Percentiles rank a stretch among this genome's conserved stretches.
Evolutionary conservation across 495 filamentous ascomycete genomes (phyloP).

Genomic region (Daldinia grandis): DNA sequence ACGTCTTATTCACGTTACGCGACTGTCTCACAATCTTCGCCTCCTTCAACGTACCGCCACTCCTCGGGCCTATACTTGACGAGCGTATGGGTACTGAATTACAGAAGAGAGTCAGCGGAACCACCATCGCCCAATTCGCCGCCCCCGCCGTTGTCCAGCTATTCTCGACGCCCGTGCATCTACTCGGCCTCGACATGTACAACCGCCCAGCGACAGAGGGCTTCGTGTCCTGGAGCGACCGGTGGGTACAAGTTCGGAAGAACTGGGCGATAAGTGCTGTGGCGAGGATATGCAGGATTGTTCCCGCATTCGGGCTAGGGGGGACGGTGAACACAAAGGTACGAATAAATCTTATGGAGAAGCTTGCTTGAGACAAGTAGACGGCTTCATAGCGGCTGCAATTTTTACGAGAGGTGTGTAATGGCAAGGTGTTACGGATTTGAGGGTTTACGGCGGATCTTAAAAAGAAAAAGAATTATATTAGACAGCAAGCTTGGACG

Average conservation of each 20-base stretch:
- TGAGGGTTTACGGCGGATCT: conserved; percentile 4
- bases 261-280: conserved; percentile 81
- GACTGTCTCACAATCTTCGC: conserved; percentile 94
- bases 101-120: conserved; percentile 49
- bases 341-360: conserved; percentile 62
- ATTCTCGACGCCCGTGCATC: conserved; percentile 83
- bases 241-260: conserved; percentile 69
- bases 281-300: conserved; percentile 88
- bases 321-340: conserved; percentile 86
- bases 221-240: conserved; percentile 57
- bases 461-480: conserved; percentile 7
- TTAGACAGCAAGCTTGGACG: neutral
- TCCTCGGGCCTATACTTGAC: conserved; percentile 73
- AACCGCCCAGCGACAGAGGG: conserved; percentile 66
- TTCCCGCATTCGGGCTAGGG: conserved; percentile 93
- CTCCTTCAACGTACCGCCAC: conserved; percentile 86
- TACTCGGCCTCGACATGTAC: conserved; percentile 89
- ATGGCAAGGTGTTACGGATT: conserved; percentile 16
- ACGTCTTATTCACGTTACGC: conserved; percentile 80
- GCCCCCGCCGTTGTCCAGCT: conserved; percentile 85
- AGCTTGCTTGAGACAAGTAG: conserved; percentile 40
- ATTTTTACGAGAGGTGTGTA: conserved; percentile 5
- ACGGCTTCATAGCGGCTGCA: neutral
- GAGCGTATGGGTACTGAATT: conserved; percentile 60
- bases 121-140: conserved; percentile 78